Conservation (phyloP, 1,284 basidiomycete species). For the Papiliotrema nemorosa region DNA sequence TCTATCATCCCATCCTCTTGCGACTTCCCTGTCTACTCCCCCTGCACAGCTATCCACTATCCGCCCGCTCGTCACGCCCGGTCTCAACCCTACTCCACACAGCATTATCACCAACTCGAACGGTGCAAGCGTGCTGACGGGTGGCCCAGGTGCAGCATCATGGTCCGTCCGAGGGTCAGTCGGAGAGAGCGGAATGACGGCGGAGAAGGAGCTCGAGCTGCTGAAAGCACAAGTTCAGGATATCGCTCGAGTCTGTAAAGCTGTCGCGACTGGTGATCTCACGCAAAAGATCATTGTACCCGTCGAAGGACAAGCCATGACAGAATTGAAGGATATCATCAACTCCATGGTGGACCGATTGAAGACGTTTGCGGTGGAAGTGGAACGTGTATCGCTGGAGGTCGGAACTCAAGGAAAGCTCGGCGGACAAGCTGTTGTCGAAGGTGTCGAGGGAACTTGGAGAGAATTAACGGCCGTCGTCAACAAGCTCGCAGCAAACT, state of each 20-base stretch:
- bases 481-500: constrained; percentile 87
- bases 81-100: constrained; percentile 10
- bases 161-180: constrained; percentile 19
- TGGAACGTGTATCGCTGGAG: constrained; percentile 64
- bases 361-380: constrained; percentile 54
- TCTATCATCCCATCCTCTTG: constrained; percentile 23
- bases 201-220: constrained; percentile 66
- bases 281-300: constrained; percentile 95
- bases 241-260: constrained; percentile 88
- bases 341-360: constrained; percentile 80
- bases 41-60: constrained; percentile 13
- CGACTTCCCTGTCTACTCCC: constrained; percentile 22
- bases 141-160: constrained; percentile 20
- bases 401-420: constrained; percentile 92
- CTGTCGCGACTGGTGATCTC: constrained; percentile 89
- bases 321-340: constrained; percentile 96
- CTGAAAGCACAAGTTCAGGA: constrained; percentile 88
- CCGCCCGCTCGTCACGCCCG: constrained; percentile 2
- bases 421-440: constrained; percentile 86
- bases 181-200: constrained; percentile 43
- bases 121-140: constrained; percentile 21
- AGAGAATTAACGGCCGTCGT: constrained; percentile 82
- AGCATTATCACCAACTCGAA: constrained; percentile 20
- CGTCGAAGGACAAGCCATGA: constrained; percentile 95
- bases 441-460: constrained; percentile 94